Evolutionary conservation across 345 rosid species (phyloP).

Genomic region (Passiflora organensis): DNA sequence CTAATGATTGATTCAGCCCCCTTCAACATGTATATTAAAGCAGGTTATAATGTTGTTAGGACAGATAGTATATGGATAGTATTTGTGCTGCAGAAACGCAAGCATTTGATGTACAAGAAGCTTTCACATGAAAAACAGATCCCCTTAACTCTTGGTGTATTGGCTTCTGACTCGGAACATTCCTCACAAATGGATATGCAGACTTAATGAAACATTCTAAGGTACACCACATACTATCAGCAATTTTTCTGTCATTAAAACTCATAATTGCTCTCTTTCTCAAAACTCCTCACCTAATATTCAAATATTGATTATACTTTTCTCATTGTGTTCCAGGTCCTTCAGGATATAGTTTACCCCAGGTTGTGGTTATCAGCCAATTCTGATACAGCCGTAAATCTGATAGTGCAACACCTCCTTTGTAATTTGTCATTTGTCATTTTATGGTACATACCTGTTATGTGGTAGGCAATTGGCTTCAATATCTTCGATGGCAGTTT

Average conservation of each 20-base stretch:
- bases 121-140: conserved; percentile 32
- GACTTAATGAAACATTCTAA: conserved; percentile 14
- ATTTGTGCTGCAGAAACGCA: conserved; percentile 77
- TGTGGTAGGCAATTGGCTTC: too few relatives aligned
- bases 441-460: too few relatives aligned
- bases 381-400: too few relatives aligned
- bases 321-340: conserved; percentile 16
- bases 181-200: conserved; percentile 28
- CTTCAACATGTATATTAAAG: conserved; percentile 75
- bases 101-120: conserved; percentile 88
- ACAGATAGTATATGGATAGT: conserved; percentile 64
- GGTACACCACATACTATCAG: conserved; percentile 15
- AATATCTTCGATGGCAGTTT: too few relatives aligned
- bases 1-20: conserved; percentile 89
- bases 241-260: neutral
- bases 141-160: conserved; percentile 23
- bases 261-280: too few relatives aligned
- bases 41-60: conserved; percentile 65
- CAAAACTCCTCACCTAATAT: conserved; percentile 3
- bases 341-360: conserved; percentile 14
- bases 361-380: too few relatives aligned
- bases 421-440: too few relatives aligned
- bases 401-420: too few relatives aligned
- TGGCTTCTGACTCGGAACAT: conserved; percentile 34
- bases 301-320: conserved; percentile 7